Evolutionary conservation across 1,139 yeast genomes (phyloP), one percentile per base, ranked within the genome.

Genomic region (Pneumocystis oryctolagi): DNA sequence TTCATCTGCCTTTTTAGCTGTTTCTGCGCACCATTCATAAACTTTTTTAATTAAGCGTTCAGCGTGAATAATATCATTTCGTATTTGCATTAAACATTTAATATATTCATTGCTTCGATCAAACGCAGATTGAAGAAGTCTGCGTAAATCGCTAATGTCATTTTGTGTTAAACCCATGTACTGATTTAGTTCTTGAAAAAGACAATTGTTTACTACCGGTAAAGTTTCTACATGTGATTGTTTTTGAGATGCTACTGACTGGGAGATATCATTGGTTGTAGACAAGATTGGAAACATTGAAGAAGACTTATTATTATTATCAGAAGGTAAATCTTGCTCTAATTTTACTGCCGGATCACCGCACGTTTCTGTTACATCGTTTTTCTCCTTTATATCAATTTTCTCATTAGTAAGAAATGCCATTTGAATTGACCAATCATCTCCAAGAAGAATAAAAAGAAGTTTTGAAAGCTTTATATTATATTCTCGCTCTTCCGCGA

Each of bases 41-140:
- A 61, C 60, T 57, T 55, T 40, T 42, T 47, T 58, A 5, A 62
- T 30, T 32, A 55, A 60, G 9, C 63, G 61, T 59, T 61, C 61
- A 53, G 65, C 63, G 60, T 30, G 58, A 58, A 61, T 60, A 34
- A 63, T 53, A 6, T 63, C 65, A 14, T 60, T 55, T 31, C 65
- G 57, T 12, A 61, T 60, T 28, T 58, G 37, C 18, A 47, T 62
- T 62, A 63, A 57, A 57, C 65, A 63, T 37, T 61, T 61, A 32
- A 63, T 25, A 55, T 61, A 63, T 61, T 63, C 65, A 42, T 61
- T 63, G 37, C 65, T 63, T 56, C 65, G 57, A 40, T 63, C 65
- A 14, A 63, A 55, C 5, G 65, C 65, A 32, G 65, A 63, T 34
- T 63, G 65, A 8, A 63, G 55, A 20, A 63, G 25, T 39, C 62